These are phyloP conservation scores for Termitomyces eurrhizus DNA, from an alignment of 768 basidiomycete species.

Conservation along the genomic window DNA sequence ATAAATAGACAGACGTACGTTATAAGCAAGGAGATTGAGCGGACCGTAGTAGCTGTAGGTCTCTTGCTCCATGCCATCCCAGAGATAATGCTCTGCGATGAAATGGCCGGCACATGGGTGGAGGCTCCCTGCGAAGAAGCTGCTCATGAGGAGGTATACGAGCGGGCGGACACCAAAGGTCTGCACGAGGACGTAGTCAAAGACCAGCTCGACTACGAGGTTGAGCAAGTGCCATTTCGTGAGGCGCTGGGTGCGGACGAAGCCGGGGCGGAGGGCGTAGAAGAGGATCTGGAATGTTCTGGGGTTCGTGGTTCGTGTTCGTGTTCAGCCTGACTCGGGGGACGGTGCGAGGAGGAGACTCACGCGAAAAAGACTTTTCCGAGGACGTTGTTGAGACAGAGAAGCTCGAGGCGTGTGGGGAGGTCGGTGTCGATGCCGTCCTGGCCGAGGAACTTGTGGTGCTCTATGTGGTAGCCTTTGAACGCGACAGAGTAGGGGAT, in stretches of 20 bases:
- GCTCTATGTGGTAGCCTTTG: constrained; percentile 95
- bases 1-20: constrained; percentile 40
- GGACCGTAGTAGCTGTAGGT: constrained; percentile 97
- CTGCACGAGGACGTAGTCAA: constrained; percentile 65
- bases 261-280: constrained; percentile 93
- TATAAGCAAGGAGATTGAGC: constrained; percentile 88
- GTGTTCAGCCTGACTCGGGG: not conserved
- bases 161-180: constrained; percentile 44
- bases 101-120: constrained; percentile 98
- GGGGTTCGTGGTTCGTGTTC: not conserved
- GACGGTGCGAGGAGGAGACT: constrained; percentile 23
- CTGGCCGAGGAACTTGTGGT: constrained; percentile 93
- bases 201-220: constrained; percentile 59
- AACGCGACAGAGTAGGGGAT: constrained; percentile 94
- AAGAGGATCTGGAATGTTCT: constrained; percentile 98
- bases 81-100: constrained; percentile 95
- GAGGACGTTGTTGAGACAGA: constrained; percentile 89
- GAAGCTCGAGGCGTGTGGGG: constrained; percentile 80
- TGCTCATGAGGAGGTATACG: constrained; percentile 81
- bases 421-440: constrained; percentile 97
- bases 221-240: constrained; percentile 88
- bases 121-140: constrained; percentile 94
- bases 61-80: constrained; percentile 90
- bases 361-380: constrained; percentile 99
- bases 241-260: constrained; percentile 78